Evolutionary conservation across 2,329 filamentous ascomycete genomes (phyloP).

Genomic region (Corynespora cassiicola): DNA sequence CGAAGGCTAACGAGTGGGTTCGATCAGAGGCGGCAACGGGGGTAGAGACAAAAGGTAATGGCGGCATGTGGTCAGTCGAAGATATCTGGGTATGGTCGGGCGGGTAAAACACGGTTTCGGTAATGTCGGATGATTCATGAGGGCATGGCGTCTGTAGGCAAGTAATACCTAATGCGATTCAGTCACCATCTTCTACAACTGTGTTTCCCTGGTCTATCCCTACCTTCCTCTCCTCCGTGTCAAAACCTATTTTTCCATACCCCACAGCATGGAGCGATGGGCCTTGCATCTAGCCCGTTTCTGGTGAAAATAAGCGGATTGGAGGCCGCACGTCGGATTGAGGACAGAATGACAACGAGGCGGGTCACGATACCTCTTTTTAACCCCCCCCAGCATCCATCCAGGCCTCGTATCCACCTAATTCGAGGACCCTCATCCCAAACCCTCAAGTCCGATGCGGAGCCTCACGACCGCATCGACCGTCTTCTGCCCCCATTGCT

Average conservation of each 20-base stretch:
- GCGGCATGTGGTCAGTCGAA: too few relatives aligned
- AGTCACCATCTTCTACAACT: too few relatives aligned
- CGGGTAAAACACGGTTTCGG: constrained; percentile 16
- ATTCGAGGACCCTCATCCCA: constrained; percentile 7
- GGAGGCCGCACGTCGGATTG: too few relatives aligned
- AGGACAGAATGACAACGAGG: not conserved
- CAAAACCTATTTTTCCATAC: too few relatives aligned
- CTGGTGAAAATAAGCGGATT: too few relatives aligned
- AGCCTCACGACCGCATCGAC: not conserved
- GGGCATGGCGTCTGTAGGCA: constrained; percentile 5
- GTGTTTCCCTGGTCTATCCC: constrained; percentile 2
- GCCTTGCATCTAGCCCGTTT: too few relatives aligned
- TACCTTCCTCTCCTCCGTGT: not conserved
- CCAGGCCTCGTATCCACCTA: constrained; percentile 4
- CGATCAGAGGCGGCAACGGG: not conserved
- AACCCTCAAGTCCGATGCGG: too few relatives aligned
- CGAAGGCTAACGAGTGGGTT: not conserved
- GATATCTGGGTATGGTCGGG: constrained; percentile 14
- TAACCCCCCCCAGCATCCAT: not conserved
- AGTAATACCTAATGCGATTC: constrained; percentile 11
- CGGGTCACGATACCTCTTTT: too few relatives aligned
- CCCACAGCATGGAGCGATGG: not conserved
- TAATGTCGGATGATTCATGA: constrained; percentile 7
- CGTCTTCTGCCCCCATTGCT: not conserved
- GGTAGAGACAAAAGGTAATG: not conserved